Conservation (phyloP, 305 asterid species). For the Fraxinus dipetala region DNA sequence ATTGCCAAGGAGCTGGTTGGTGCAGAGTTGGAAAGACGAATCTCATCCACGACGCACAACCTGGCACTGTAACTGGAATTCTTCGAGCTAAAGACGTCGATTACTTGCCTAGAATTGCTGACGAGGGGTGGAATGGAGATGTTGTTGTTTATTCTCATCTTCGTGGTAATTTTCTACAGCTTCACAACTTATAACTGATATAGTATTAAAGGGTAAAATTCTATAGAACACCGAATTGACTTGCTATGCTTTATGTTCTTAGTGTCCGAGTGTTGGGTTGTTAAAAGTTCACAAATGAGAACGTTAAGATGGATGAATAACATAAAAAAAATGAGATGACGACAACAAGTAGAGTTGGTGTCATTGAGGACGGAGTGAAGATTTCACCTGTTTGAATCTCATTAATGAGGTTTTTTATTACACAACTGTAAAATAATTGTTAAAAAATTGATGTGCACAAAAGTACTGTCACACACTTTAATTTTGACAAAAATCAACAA, state of each 20-base stretch:
- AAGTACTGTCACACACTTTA: not conserved
- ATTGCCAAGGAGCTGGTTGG: constrained; percentile 98
- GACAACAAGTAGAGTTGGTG: not conserved
- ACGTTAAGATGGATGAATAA: not conserved
- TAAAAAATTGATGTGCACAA: not conserved
- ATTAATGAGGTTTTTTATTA: not conserved
- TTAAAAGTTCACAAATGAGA: not conserved
- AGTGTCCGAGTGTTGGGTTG: not conserved
- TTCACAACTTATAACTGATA: not conserved
- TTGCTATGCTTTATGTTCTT: not conserved
- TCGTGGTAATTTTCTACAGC: constrained; percentile 39
- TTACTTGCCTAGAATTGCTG: constrained; percentile 65
- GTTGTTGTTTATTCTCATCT: constrained; percentile 61
- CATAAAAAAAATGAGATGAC: not conserved
- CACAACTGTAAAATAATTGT: not conserved
- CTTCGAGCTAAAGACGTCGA: constrained; percentile 64
- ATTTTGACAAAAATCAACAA: not conserved
- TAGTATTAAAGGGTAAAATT: not conserved
- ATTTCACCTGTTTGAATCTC: not conserved
- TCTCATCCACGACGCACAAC: constrained; percentile 70
- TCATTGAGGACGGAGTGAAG: not conserved
- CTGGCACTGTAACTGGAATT: constrained; percentile 61
- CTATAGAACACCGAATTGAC: not conserved
- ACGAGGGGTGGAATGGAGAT: constrained; percentile 63
- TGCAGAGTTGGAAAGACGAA: constrained; percentile 65